Percentiles rank a stretch among this genome's conserved stretches.
These are phyloP conservation scores for Calonectria ilicicola DNA, from an alignment of 2,329 filamentous ascomycete species.

Conservation along the genomic window DNA sequence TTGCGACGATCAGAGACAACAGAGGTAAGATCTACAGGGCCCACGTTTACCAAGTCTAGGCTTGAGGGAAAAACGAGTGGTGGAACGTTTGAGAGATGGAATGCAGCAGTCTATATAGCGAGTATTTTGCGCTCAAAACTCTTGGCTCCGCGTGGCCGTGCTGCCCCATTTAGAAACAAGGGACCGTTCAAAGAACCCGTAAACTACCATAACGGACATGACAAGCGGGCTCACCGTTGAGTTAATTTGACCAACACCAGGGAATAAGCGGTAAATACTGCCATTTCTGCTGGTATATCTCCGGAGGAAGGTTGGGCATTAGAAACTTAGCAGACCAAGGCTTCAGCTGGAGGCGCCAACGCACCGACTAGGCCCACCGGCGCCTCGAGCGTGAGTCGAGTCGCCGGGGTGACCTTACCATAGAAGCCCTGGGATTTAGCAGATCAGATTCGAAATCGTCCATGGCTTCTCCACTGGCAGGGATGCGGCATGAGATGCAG, in stretches of 20 bases:
- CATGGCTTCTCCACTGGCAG: slow-evolving; percentile 7
- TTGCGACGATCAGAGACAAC: slow-evolving; percentile 22
- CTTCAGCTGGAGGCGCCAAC: slow-evolving; percentile 12
- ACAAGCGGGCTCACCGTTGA: neutral
- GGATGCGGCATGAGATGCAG: slow-evolving; percentile 7
- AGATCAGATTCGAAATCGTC: slow-evolving; percentile 26
- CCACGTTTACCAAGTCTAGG: slow-evolving; percentile 16
- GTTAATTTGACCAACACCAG: slow-evolving; percentile 1
- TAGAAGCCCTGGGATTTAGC: neutral
- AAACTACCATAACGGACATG: neutral
- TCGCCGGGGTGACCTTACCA: neutral
- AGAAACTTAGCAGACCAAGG: neutral
- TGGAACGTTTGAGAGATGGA: neutral
- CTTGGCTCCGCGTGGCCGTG: neutral
- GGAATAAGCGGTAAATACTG: slow-evolving; percentile 6
- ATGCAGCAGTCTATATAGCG: slow-evolving; percentile 22
- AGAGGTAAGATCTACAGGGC: slow-evolving; percentile 20
- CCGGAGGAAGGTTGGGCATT: slow-evolving; percentile 1
- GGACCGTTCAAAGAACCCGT: neutral
- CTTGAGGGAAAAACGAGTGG: slow-evolving; percentile 16
- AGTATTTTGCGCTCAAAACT: neutral
- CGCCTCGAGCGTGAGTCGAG: slow-evolving; percentile 4
- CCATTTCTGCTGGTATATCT: neutral
- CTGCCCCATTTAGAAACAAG: neutral
- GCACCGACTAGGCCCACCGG: slow-evolving; percentile 8